These are phyloP conservation scores for Allium sativum DNA, from an alignment of 106 monocot species.

Conservation along the genomic window DNA sequence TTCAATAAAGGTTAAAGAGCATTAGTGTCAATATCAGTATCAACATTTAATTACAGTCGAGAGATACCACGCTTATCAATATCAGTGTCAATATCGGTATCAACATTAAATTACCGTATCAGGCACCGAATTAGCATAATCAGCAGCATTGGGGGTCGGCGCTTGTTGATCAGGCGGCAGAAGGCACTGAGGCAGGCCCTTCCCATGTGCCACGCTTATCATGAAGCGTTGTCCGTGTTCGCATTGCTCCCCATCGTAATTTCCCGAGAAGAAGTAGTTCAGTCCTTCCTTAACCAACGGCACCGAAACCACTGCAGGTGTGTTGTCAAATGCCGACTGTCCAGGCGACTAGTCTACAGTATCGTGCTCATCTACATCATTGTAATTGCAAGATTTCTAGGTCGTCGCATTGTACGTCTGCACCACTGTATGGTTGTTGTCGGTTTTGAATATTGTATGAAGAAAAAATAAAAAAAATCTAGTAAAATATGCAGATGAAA, in stretches of 20 bases:
- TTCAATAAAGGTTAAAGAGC: too few species aligned
- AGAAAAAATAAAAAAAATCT: too few species aligned
- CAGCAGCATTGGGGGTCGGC: slow-evolving; percentile 19
- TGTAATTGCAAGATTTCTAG: slow-evolving; percentile 54
- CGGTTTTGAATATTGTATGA: slow-evolving; percentile 83
- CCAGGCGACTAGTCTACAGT: slow-evolving; percentile 58
- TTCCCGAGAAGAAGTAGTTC: slow-evolving; percentile 80
- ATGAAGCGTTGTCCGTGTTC: slow-evolving; percentile 61
- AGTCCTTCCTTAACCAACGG: slow-evolving; percentile 65
- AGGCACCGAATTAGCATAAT: slow-evolving; percentile 17
- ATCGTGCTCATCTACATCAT: slow-evolving; percentile 41
- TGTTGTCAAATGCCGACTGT: slow-evolving; percentile 28
- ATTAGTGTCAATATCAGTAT: too few species aligned
- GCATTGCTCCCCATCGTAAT: slow-evolving; percentile 95
- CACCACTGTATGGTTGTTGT: slow-evolving; percentile 85
- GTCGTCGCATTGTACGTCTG: slow-evolving; percentile 78
- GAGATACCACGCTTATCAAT: too few species aligned
- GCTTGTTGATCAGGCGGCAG: neutral
- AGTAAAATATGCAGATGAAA: too few species aligned
- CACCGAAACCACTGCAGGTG: slow-evolving; percentile 43
- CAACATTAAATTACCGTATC: slow-evolving; percentile 38
- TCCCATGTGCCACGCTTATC: slow-evolving; percentile 56
- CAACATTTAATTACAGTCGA: too few species aligned
- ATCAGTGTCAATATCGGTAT: too few species aligned
- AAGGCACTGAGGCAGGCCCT: slow-evolving; percentile 63